phyloP scores from a whole-genome alignment of 2,329 filamentous ascomycete genomes.

The Sarocladium strictum region DNA sequence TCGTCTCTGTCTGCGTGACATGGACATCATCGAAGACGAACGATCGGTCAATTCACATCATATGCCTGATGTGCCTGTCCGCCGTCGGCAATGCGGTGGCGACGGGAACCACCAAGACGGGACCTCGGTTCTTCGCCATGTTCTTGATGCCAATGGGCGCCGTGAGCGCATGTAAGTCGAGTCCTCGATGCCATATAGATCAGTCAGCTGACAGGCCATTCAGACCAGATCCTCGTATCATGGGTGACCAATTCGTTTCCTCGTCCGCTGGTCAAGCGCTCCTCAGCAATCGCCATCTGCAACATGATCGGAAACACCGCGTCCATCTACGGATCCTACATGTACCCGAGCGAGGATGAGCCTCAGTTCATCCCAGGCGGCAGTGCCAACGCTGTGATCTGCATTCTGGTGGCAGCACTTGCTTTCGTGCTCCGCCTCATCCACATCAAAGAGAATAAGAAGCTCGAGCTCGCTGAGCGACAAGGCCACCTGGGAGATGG shows the following conservation, averaged over 20 bases:
- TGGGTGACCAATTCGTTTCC: slow-evolving; percentile 66
- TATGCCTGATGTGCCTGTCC: slow-evolving; percentile 44
- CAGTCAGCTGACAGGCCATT: not conserved
- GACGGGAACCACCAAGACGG: slow-evolving; percentile 41
- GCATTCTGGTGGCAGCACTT: slow-evolving; percentile 51
- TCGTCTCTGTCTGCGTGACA: slow-evolving; percentile 47
- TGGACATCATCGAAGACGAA: slow-evolving; percentile 46
- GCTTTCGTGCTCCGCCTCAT: slow-evolving; percentile 47
- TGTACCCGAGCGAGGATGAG: slow-evolving; percentile 36
- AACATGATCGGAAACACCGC: slow-evolving; percentile 60
- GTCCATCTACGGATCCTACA: slow-evolving; percentile 41
- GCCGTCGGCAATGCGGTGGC: slow-evolving; percentile 50
- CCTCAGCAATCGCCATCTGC: slow-evolving; percentile 59
- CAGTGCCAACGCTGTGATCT: slow-evolving; percentile 55
- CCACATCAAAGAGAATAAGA: slow-evolving; percentile 54
- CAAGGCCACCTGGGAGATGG: slow-evolving; percentile 18
- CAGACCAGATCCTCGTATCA: slow-evolving; percentile 55
- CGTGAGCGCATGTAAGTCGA: slow-evolving; percentile 35
- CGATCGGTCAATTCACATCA: slow-evolving; percentile 53
- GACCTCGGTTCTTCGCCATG: slow-evolving; percentile 55
- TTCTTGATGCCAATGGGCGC: slow-evolving; percentile 54
- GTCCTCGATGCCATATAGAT: not conserved
- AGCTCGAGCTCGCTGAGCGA: slow-evolving; percentile 43
- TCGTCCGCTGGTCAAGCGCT: slow-evolving; percentile 61
- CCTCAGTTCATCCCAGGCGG: slow-evolving; percentile 47